Base-by-base conservation (phyloP, 1,284 basidiomycete species). In the Trichosporon asahii region DNA sequence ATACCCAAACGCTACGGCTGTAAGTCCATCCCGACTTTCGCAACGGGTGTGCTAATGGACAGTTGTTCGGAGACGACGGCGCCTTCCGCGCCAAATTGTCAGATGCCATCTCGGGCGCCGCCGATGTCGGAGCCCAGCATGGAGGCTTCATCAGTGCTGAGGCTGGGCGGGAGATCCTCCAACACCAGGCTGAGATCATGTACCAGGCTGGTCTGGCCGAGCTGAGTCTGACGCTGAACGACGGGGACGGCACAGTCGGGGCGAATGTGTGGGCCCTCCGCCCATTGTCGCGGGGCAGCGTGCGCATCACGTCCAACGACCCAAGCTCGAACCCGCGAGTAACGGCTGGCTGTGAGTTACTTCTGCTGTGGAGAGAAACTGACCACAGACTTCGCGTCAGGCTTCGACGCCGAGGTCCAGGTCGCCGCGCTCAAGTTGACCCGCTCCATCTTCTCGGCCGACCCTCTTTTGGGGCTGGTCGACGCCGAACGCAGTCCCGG, bases 261-360 rank as follows among this genome's bases (percentile, higher is more conserved):
- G 63, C 78, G 33, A 78, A 77, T 40, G 64, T 76, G 5, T 82
- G 80, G 80, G 67, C 70, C 25, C 74, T 82, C 1, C 66, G 79
- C 0, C 82, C 83, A 6, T 83, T 80, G 74, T 80, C 82, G 3
- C 76, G 83, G 53, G 83, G 83, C 23, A 80, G 76, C 7, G 77
- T 89, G 70, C 77, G 82, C 57, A 86, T 90, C 83, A 86, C 84
- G 72, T 87, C 85, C 11, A 83, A 82, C n/a, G 84, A 88, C 76
- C 81, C 88, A 0, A 89, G 88, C 79, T 84, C 85, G 18, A 73
- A 79, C 18, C 89, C 90, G 0, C 69, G 80, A 14, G 89, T 91
- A 78, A 88, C 91, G 78, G 88, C 89, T 3, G 31, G 69, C 14
- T 70, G 49, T 63, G 35, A 61, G 57, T 63, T 18, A 7, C n/a